These are phyloP conservation scores for Lepidopterella palustris DNA, from an alignment of 495 filamentous ascomycete species.

Conservation along the genomic window DNA sequence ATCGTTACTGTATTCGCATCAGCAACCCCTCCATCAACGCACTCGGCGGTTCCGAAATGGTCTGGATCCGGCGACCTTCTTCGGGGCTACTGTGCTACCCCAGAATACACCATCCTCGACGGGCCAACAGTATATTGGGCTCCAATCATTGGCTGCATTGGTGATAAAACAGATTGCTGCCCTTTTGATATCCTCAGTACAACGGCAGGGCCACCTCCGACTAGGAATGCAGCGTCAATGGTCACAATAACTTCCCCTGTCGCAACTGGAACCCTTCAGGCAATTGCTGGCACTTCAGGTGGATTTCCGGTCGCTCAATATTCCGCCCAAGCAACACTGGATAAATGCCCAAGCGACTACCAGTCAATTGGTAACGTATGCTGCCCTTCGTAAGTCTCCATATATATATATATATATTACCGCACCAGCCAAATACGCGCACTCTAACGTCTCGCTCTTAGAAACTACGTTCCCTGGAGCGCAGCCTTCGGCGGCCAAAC, in stretches of 20 bases:
- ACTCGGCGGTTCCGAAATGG: slow-evolving; percentile 10
- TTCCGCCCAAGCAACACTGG: slow-evolving; percentile 7
- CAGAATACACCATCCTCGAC: slow-evolving; percentile 17
- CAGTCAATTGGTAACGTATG: slow-evolving; percentile 14
- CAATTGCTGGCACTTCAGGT: background rate
- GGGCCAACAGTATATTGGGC: slow-evolving; percentile 20
- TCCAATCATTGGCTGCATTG: slow-evolving; percentile 17
- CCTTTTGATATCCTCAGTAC: slow-evolving; percentile 12
- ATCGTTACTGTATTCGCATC: slow-evolving; percentile 4
- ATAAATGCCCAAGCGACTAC: slow-evolving; percentile 16
- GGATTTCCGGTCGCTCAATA: slow-evolving; percentile 1
- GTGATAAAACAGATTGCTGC: slow-evolving; percentile 19
- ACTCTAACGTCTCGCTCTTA: background rate
- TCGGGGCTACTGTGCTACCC: slow-evolving; percentile 17
- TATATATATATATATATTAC: background rate
- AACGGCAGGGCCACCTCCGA: background rate
- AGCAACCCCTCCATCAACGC: slow-evolving; percentile 3
- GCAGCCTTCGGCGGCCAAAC: slow-evolving; percentile 21
- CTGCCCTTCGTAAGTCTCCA: slow-evolving; percentile 17
- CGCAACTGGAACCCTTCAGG: background rate
- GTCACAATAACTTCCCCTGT: background rate
- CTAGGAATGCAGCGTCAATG: background rate
- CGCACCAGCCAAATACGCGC: background rate
- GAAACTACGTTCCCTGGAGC: slow-evolving; percentile 19
- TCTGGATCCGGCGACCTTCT: slow-evolving; percentile 13